A percentile compares a stretch with the other conserved stretches of the same genome.
Evolutionary conservation across 768 basidiomycete species (phyloP).

Genomic region (Termitomyces sp.): DNA sequence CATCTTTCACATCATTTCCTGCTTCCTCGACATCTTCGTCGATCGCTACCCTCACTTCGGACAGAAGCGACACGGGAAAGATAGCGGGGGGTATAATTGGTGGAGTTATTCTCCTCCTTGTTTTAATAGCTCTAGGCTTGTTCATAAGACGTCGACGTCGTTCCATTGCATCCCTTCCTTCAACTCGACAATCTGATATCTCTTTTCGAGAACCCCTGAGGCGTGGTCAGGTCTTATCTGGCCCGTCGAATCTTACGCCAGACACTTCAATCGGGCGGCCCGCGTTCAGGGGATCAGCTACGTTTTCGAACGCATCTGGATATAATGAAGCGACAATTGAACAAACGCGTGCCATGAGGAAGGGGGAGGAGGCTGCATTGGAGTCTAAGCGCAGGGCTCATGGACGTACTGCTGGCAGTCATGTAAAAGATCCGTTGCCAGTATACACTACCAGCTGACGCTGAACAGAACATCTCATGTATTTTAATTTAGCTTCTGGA

Average conservation of each 20-base stretch:
- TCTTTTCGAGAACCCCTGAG: background rate
- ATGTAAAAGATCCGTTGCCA: background rate
- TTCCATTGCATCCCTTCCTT: too few species aligned
- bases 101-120: background rate
- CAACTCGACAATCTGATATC: too few species aligned
- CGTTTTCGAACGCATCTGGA: background rate
- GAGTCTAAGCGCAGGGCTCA: background rate
- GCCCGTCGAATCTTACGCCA: background rate
- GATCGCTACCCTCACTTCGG: background rate
- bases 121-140: background rate
- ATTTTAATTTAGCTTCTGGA: background rate
- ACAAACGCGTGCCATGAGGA: background rate
- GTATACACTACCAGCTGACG: background rate
- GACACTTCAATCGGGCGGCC: too few species aligned
- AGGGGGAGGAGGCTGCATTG: background rate
- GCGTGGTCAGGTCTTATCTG: background rate
- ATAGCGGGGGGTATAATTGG: background rate
- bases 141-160: background rate
- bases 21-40: background rate
- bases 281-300: background rate
- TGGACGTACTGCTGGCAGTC: background rate
- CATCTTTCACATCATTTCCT: too few species aligned
- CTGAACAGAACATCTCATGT: background rate
- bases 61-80: background rate
- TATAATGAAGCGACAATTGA: slow-evolving; percentile 3